Evolutionary conservation across 2,329 filamentous ascomycete species (phyloP).

Genomic region (Rosellinia necatrix): DNA sequence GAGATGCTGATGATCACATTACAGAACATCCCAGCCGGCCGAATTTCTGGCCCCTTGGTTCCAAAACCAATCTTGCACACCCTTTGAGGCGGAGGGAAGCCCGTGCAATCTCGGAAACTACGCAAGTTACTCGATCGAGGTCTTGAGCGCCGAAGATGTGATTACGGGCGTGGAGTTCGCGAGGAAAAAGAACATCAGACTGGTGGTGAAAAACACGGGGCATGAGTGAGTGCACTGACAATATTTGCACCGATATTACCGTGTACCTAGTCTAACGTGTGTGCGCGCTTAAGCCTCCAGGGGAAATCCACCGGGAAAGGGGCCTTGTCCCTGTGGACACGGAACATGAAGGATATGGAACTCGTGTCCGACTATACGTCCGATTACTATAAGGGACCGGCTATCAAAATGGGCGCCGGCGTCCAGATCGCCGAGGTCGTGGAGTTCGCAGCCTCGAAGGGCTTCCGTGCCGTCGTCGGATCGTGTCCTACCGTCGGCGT

Average conservation of each 20-base stretch:
- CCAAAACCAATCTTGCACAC: slow-evolving; percentile 9
- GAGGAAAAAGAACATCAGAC: slow-evolving; percentile 3
- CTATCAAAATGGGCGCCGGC: slow-evolving; percentile 15
- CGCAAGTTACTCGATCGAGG: slow-evolving; percentile 8
- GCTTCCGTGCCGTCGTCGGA: slow-evolving; percentile 3
- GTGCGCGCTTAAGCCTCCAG: background rate
- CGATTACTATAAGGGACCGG: slow-evolving; percentile 6
- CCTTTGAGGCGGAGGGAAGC: background rate
- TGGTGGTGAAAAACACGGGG: slow-evolving; percentile 6
- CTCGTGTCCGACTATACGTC: slow-evolving; percentile 1
- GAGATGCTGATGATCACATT: background rate
- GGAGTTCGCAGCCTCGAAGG: background rate
- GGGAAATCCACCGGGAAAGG: slow-evolving; percentile 11
- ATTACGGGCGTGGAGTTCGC: slow-evolving; percentile 6
- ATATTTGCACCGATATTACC: background rate
- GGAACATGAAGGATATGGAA: slow-evolving; percentile 9
- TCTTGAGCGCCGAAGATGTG: background rate
- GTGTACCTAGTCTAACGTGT: background rate
- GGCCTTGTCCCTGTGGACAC: slow-evolving; percentile 19
- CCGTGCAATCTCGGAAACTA: slow-evolving; percentile 5
- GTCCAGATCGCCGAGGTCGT: slow-evolving; percentile 6
- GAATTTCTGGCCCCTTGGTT: slow-evolving; percentile 13
- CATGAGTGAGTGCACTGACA: slow-evolving; percentile 2
- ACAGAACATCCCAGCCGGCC: slow-evolving; percentile 3
- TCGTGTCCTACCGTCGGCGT: slow-evolving; percentile 15